These are phyloP conservation scores for Reutealis trisperma DNA, from an alignment of 345 rosid genomes.

Conservation along the genomic window DNA sequence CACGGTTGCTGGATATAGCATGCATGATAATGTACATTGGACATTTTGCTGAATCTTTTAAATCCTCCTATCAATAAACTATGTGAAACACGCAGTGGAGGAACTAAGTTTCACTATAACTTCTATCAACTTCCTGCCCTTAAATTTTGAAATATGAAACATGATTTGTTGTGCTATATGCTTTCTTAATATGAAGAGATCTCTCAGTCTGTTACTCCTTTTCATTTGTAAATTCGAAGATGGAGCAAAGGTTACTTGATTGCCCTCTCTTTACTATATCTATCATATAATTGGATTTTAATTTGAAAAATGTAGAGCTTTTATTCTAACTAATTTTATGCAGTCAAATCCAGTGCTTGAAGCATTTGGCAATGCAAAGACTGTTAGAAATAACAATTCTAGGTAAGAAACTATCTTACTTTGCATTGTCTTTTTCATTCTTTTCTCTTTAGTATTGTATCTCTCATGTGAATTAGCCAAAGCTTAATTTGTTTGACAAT, in stretches of 20 bases:
- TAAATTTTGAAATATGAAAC: slow-evolving; percentile 2
- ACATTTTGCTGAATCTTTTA: neutral
- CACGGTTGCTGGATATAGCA: neutral
- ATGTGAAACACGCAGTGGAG: neutral
- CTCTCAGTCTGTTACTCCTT: neutral
- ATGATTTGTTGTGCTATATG: neutral
- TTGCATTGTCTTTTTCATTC: neutral
- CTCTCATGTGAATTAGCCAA: neutral
- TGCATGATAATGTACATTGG: neutral
- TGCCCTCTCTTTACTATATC: neutral
- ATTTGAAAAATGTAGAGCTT: slow-evolving; percentile 8
- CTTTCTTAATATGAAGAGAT: neutral
- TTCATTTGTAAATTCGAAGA: slow-evolving; percentile 3
- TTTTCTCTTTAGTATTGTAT: neutral
- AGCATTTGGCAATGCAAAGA: slow-evolving; percentile 98
- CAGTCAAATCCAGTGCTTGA: slow-evolving; percentile 99
- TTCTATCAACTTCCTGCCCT: slow-evolving; percentile 7
- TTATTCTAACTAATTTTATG: slow-evolving; percentile 28
- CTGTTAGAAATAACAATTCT: slow-evolving; percentile 91
- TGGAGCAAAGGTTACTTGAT: slow-evolving; percentile 2
- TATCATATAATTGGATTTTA: neutral
- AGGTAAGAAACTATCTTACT: slow-evolving; percentile 44
- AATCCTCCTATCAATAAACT: neutral
- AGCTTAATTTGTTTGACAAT: slow-evolving; percentile 1
- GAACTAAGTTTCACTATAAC: neutral